These are phyloP conservation scores for Lipomyces lipofer DNA, from an alignment of 805 yeast species.

Conservation along the genomic window DNA sequence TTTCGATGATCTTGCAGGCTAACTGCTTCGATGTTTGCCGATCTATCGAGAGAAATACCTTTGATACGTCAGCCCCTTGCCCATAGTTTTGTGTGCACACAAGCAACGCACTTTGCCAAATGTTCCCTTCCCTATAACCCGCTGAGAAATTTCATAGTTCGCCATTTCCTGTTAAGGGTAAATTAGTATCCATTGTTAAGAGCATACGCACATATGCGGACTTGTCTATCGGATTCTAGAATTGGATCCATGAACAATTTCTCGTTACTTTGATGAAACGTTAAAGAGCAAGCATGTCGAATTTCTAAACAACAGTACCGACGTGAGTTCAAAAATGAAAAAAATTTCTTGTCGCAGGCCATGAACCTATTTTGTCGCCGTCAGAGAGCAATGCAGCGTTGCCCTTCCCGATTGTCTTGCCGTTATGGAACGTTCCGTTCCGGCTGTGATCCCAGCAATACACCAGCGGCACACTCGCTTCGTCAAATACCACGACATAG, in stretches of 20 bases:
- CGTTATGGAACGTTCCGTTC: slow-evolving; percentile 33
- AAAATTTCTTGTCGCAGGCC: no score
- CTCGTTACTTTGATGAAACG: slow-evolving; percentile 22
- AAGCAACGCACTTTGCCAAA: slow-evolving; percentile 21
- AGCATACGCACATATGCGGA: background rate
- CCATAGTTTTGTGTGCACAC: background rate
- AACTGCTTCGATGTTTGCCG: slow-evolving; percentile 16
- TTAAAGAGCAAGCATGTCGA: slow-evolving; percentile 31
- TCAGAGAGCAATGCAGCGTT: slow-evolving; percentile 26
- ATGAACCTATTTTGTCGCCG: slow-evolving; percentile 26
- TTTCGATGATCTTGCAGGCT: slow-evolving; percentile 33
- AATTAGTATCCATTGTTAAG: background rate
- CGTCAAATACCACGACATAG: slow-evolving; percentile 31
- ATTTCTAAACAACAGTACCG: slow-evolving; percentile 25
- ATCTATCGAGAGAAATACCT: slow-evolving; percentile 25
- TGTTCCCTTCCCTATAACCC: slow-evolving; percentile 29
- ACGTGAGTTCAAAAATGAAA: no score
- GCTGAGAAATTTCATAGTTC: slow-evolving; percentile 13
- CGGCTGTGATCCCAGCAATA: slow-evolving; percentile 32
- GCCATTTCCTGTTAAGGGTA: background rate
- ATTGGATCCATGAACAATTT: background rate
- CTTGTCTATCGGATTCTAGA: slow-evolving; percentile 10
- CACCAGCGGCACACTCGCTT: slow-evolving; percentile 27
- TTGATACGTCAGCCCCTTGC: background rate
- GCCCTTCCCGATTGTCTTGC: slow-evolving; percentile 25